phyloP scores from a whole-genome alignment of 2,329 filamentous ascomycete species.

The Fusarium aywerte region DNA sequence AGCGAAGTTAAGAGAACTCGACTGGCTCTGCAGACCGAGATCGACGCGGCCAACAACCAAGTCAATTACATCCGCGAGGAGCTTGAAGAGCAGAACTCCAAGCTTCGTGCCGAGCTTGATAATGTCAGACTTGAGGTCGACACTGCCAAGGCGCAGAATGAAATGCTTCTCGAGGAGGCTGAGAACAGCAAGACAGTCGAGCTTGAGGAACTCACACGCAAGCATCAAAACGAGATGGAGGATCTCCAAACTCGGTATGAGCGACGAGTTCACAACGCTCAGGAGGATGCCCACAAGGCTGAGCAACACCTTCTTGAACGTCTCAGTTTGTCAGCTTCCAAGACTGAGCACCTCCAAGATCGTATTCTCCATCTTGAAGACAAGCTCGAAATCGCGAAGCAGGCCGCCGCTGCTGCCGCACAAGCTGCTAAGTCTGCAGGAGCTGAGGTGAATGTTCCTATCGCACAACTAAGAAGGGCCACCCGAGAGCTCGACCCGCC shows the following conservation, averaged over 20 bases:
- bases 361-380: constrained; percentile 87
- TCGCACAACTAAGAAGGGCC: constrained; percentile 38
- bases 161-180: constrained; percentile 86
- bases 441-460: constrained; percentile 50
- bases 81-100: constrained; percentile 80
- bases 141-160: constrained; percentile 80
- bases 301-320: constrained; percentile 85
- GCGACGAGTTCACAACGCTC: constrained; percentile 75
- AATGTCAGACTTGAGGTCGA: constrained; percentile 82
- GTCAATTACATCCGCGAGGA: constrained; percentile 85
- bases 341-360: constrained; percentile 86
- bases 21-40: constrained; percentile 80
- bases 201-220: constrained; percentile 62
- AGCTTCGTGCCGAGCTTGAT: constrained; percentile 79
- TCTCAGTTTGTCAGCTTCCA: constrained; percentile 83
- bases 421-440: constrained; percentile 74
- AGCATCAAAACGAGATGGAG: constrained; percentile 76
- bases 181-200: constrained; percentile 72
- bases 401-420: constrained; percentile 84
- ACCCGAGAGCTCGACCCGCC: constrained; percentile 65
- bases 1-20: constrained; percentile 85
- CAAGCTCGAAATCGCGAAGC: constrained; percentile 88
- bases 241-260: constrained; percentile 81
- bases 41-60: constrained; percentile 86
- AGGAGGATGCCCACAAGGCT: constrained; percentile 83